phyloP scores from a whole-genome alignment of 2,329 filamentous ascomycete species.

The Penicillium sp. region DNA sequence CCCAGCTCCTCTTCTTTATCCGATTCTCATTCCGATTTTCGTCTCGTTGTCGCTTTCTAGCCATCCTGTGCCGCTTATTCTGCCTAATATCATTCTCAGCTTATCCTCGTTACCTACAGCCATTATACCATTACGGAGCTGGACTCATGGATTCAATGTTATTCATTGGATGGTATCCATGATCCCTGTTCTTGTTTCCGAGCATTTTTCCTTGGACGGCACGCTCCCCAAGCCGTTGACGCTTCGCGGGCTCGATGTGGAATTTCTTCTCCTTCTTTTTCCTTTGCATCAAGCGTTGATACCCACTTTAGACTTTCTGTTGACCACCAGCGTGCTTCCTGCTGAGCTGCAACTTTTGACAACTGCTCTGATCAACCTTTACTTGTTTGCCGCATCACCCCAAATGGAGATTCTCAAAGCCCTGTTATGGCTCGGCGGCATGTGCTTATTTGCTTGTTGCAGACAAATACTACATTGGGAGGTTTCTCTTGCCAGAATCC shows the following conservation, averaged over 20 bases:
- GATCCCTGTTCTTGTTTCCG: slow-evolving; percentile 59
- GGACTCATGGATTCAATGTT: slow-evolving; percentile 57
- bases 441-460: slow-evolving; percentile 70
- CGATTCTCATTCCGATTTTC: slow-evolving; percentile 68
- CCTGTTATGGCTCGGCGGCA: slow-evolving; percentile 77
- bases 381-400: slow-evolving; percentile 72
- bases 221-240: slow-evolving; percentile 34
- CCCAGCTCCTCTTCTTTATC: slow-evolving; percentile 86
- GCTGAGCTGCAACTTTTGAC: slow-evolving; percentile 87
- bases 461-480: slow-evolving; percentile 75
- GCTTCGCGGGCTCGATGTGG: slow-evolving; percentile 48
- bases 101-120: slow-evolving; percentile 71
- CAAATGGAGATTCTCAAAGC: slow-evolving; percentile 82
- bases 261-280: slow-evolving; percentile 65
- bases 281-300: slow-evolving; percentile 78
- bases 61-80: slow-evolving; percentile 57
- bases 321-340: slow-evolving; percentile 80
- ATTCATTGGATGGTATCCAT: slow-evolving; percentile 78
- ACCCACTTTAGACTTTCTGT: slow-evolving; percentile 70
- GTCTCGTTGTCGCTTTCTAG: slow-evolving; percentile 70
- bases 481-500: slow-evolving; percentile 79
- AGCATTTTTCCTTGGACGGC: slow-evolving; percentile 38
- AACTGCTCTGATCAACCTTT: slow-evolving; percentile 72
- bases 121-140: slow-evolving; percentile 63
- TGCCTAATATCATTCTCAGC: slow-evolving; percentile 78